These are phyloP conservation scores for Kluyveromyces lactis DNA, from an alignment of 805 yeast species.

Conservation along the genomic window DNA sequence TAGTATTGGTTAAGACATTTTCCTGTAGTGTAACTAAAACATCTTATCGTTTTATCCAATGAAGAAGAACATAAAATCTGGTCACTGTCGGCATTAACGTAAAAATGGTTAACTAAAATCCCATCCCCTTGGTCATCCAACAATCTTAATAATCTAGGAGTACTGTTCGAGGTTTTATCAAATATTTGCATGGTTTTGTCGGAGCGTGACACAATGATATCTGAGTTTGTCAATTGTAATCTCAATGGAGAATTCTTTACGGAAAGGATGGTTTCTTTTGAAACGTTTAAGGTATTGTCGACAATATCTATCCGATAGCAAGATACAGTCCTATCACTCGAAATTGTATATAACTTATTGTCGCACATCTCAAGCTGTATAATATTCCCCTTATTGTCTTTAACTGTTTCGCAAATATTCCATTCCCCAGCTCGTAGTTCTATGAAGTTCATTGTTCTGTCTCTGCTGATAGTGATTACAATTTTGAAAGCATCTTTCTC, in stretches of 20 bases:
- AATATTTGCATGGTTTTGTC: constrained; percentile 41
- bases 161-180: constrained; percentile 29
- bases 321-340: constrained; percentile 55
- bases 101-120: constrained; percentile 37
- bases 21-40: constrained; percentile 39
- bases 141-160: constrained; percentile 34
- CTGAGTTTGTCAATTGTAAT: constrained; percentile 30
- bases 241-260: constrained; percentile 44
- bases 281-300: constrained; percentile 18
- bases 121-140: constrained; percentile 34
- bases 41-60: constrained; percentile 50
- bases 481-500: constrained; percentile 23
- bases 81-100: constrained; percentile 26
- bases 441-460: constrained; percentile 54
- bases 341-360: constrained; percentile 39
- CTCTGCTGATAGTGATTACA: constrained; percentile 46
- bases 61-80: constrained; percentile 35
- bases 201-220: constrained; percentile 42
- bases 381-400: constrained; percentile 48
- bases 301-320: constrained; percentile 34
- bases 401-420: constrained; percentile 52
- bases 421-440: constrained; percentile 29
- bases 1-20: constrained; percentile 42
- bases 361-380: constrained; percentile 28
- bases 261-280: constrained; percentile 39